These are phyloP conservation scores for Colletotrichum sp. DNA, from an alignment of 2,329 filamentous ascomycete species.

Conservation along the genomic window DNA sequence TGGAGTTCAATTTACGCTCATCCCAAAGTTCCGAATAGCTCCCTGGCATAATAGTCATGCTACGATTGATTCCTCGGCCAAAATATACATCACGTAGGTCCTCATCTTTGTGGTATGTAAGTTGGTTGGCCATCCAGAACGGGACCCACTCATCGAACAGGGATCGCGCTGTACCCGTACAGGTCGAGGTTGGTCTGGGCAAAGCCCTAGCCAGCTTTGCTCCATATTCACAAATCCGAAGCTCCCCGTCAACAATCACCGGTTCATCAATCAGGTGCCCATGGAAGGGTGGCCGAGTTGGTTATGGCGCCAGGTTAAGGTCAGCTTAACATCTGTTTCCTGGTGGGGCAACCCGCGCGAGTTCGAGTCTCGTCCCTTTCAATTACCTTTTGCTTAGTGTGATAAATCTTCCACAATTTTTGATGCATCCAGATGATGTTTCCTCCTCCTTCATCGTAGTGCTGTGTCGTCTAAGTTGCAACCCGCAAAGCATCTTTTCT, in stretches of 20 bases:
- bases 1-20: too few relatives aligned
- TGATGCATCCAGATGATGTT: neutral
- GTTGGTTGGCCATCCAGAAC: neutral
- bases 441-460: rapidly evolving
- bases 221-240: neutral
- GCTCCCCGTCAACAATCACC: neutral
- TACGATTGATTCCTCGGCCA: too few relatives aligned
- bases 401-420: neutral
- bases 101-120: neutral
- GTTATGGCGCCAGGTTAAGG: conserved; percentile 2
- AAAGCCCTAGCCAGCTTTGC: neutral
- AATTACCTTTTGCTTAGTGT: neutral
- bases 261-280: neutral
- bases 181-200: neutral
- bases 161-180: too few relatives aligned
- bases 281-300: neutral
- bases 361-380: conserved; percentile 1
- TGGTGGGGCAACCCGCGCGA: neutral
- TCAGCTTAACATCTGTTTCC: neutral
- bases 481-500: neutral
- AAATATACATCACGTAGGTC: too few relatives aligned
- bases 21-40: too few relatives aligned
- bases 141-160: too few relatives aligned
- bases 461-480: neutral
- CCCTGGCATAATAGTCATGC: too few relatives aligned